These are phyloP conservation scores for Talaromyces amestolkiae DNA, from an alignment of 2,329 filamentous ascomycete genomes.

Conservation along the genomic window DNA sequence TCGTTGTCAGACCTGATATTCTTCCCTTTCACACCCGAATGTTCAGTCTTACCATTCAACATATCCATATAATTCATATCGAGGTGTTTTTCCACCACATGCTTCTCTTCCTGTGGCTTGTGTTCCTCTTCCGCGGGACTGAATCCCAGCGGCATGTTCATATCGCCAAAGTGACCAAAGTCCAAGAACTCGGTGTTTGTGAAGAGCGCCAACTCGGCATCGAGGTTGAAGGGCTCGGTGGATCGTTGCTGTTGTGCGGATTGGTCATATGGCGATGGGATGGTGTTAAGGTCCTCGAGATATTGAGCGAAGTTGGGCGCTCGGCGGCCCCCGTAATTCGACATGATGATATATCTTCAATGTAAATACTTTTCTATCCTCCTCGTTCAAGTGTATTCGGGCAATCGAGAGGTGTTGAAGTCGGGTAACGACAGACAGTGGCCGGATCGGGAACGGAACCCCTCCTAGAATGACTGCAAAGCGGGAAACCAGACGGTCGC, in stretches of 20 bases:
- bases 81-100: constrained; percentile 25
- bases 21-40: background rate
- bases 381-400: background rate
- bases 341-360: constrained; percentile 52
- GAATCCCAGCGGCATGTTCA: constrained; percentile 33
- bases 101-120: constrained; percentile 22
- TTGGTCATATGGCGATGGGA: constrained; percentile 63
- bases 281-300: constrained; percentile 77
- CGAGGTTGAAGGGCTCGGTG: constrained; percentile 62
- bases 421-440: background rate
- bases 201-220: constrained; percentile 74
- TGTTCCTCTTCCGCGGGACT: constrained; percentile 30
- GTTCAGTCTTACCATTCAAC: constrained; percentile 38
- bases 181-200: constrained; percentile 81
- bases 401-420: background rate
- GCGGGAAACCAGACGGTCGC: background rate
- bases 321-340: constrained; percentile 71
- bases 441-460: background rate
- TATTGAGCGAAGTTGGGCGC: constrained; percentile 88
- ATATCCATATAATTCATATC: constrained; percentile 44
- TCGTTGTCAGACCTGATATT: constrained; percentile 11
- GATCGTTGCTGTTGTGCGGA: constrained; percentile 50
- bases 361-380: background rate
- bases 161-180: constrained; percentile 56
- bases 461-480: constrained; percentile 1